phyloP scores from a whole-genome alignment of 2,329 filamentous ascomycete genomes.

The Aspergillus flavus region DNA sequence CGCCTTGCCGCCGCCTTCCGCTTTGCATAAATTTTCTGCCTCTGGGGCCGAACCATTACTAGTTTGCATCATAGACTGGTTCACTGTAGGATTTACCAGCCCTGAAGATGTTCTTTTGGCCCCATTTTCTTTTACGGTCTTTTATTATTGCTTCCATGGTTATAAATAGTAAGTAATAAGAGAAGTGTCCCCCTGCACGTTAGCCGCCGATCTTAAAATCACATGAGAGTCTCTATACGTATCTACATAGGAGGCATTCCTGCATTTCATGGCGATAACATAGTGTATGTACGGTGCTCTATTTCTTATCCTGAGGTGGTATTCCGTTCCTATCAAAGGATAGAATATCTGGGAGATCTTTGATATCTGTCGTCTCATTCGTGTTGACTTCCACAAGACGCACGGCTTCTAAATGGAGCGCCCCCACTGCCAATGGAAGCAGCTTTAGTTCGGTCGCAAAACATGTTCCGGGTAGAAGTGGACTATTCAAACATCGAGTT shows the following conservation, averaged over 20 bases:
- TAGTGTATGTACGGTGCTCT: background rate
- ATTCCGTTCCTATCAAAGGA: slow-evolving; percentile 32
- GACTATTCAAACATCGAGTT: slow-evolving; percentile 37
- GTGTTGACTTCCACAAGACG: slow-evolving; percentile 59
- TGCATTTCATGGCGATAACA: background rate
- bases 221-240: background rate
- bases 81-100: background rate
- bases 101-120: background rate
- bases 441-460: slow-evolving; percentile 60
- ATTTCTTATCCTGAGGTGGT: background rate
- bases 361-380: slow-evolving; percentile 58
- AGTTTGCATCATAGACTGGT: background rate
- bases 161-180: background rate
- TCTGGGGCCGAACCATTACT: background rate
- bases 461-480: slow-evolving; percentile 57
- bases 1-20: slow-evolving; percentile 1
- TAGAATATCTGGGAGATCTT: slow-evolving; percentile 60
- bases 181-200: background rate
- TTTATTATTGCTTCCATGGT: background rate
- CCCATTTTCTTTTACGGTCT: background rate
- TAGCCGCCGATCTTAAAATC: background rate
- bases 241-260: background rate
- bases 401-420: slow-evolving; percentile 56
- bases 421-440: slow-evolving; percentile 53
- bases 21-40: background rate